Base-by-base conservation (phyloP, 2,329 filamentous ascomycete species). In the Claviceps arundinis region DNA sequence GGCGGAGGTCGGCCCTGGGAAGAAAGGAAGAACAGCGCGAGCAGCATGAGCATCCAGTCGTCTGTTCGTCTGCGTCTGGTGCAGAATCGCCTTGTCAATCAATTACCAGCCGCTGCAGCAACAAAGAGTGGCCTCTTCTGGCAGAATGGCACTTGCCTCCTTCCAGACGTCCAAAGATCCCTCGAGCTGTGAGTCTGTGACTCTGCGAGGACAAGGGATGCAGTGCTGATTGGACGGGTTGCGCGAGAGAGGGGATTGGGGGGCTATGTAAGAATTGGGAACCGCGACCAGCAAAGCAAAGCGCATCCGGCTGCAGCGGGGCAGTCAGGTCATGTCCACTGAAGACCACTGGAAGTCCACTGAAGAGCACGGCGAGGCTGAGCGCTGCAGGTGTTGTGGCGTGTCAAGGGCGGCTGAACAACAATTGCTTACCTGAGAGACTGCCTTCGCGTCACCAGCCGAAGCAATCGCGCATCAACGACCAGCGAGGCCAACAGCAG, bases 221-320 rank as follows among this genome's bases (percentile, higher is more conserved):
- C 6, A 17, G 14, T 50, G 52, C 48, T 53, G 52, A 53, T 53
- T 53, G 52, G 52, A 40, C 49, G 4, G 22, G n/a, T 19, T 8
- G 8, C 19, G n/a, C 2, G 19, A 17, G 42, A 14, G 44, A 17
- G 17, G 42, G 5, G 4, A 17, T n/a, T 24, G 22, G 26, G 24
- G 22, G 30, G 8, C 13, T 13, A 5, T 11, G 40, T 26, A 24
- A 24, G 17, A 40, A 30, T 37, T 30, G 38, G 19, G 40, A 19
- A 37, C 4, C 16, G 42, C 43, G 19, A 19, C 19, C 19, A 19
- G 19, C 19, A 19, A 19, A 19, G 19, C 19, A 19, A 19, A 19
- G 19, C 43, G 11, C 40, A 38, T 45, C 22, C 45, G 43, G 43
- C 24, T 14, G 5, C 37, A 42, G 50, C 38, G 50, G 44, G 49